Base-by-base conservation (phyloP, 176 grass and related monocot genomes). In the Elaeis guineensis region DNA sequence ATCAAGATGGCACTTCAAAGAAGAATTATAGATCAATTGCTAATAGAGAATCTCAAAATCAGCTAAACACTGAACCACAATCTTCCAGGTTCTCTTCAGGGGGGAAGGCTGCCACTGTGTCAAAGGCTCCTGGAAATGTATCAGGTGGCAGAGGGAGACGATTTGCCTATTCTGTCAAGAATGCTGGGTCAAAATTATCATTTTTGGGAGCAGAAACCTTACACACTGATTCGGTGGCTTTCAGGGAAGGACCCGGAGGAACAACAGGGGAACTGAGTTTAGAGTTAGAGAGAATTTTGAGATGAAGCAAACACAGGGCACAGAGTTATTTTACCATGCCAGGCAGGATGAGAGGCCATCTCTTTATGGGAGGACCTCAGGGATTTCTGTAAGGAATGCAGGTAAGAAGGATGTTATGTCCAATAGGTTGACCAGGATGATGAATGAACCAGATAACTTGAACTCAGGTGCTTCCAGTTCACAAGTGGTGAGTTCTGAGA, bases 211-310 rank as follows among this genome's bases (percentile, higher is more conserved):
- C 55, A 62, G 84, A 97, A 61, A 70, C 61, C 66, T 75, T 81
- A 56, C 67, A 80, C 66, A 91, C 67, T 64, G 79, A 91, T 69
- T 66, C 73, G 89, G 67, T 77, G 84, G 84, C 51, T 79, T 84
- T 39, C 85, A 82, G 61, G 79, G 69, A 60, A 86, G 76, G 61
- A 30, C 79, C 39, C 73, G 84, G 64, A 91, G 71, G 69, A 83
- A 72, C 53, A 63, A 83, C 35, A 83, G 76, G 67, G 85, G 81
- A 73, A 91, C 87, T 61, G 87, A 91, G 53, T 85, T 83, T 80
- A 75, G 86, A 82, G 67, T 92, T 65, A 52, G 84, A 71, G 81
- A 91, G 56, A 85, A 82, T 69, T 20, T 69, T 15, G 72, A 97
- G 17, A 89, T 69, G 73, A 89, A 75, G 63, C 75, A 85, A 69